Percentiles rank a stretch among this genome's conserved stretches.
Evolutionary conservation across 805 yeast genomes (phyloP).

Genomic region (Crinitomyces ghanaensis): DNA sequence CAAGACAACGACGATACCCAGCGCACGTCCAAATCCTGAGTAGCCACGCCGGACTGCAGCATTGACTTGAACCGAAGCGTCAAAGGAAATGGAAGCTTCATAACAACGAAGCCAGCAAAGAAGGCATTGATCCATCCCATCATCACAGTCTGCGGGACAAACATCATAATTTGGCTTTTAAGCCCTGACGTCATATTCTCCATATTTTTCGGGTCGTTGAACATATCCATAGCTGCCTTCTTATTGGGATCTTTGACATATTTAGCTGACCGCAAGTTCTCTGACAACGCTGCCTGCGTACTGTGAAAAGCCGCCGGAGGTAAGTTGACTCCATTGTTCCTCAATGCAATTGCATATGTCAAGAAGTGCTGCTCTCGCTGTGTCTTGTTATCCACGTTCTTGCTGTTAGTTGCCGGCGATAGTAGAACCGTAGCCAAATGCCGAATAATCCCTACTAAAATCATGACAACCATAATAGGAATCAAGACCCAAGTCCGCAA

Average conservation of each 20-base stretch:
- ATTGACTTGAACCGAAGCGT: constrained; percentile 83
- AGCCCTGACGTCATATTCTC: constrained; percentile 69
- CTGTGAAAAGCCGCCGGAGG: constrained; percentile 40
- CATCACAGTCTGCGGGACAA: constrained; percentile 81
- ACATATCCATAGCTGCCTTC: constrained; percentile 37
- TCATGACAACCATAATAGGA: constrained; percentile 86
- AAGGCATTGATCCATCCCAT: constrained; percentile 96
- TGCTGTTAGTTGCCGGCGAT: constrained; percentile 40
- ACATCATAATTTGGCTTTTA: constrained; percentile 71
- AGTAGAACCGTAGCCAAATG: constrained; percentile 54
- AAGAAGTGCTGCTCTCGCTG: constrained; percentile 52
- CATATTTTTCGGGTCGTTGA: constrained; percentile 56
- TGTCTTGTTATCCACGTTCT: constrained; percentile 38
- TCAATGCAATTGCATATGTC: constrained; percentile 45
- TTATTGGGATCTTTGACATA: constrained; percentile 42
- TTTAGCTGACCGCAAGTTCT: constrained; percentile 40
- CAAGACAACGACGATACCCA: constrained; percentile 93
- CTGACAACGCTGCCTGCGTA: constrained; percentile 39
- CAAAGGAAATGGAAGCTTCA: constrained; percentile 84
- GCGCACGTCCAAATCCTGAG: constrained; percentile 75
- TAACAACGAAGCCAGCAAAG: constrained; percentile 81
- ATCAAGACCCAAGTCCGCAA: constrained; percentile 81
- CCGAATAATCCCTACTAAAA: constrained; percentile 70
- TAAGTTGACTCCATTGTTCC: constrained; percentile 42
- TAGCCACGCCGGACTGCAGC: constrained; percentile 79